phyloP scores from a whole-genome alignment of 2,329 filamentous ascomycete genomes.

The Polytolypa hystricis region DNA sequence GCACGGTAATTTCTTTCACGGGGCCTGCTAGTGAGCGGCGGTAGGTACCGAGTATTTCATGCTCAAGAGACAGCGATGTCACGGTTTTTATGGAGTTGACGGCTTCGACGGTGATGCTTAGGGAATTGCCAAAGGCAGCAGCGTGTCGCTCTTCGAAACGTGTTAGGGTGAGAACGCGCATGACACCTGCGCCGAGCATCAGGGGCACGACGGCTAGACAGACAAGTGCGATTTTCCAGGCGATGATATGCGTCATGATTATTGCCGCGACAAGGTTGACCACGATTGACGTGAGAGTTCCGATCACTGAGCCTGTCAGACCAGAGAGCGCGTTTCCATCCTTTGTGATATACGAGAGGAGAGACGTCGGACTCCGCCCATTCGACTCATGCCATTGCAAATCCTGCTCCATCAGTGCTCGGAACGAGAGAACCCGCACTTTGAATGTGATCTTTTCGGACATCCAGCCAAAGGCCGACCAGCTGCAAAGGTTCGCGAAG shows the following conservation, averaged over 20 bases:
- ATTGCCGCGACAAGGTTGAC: slow-evolving; percentile 60
- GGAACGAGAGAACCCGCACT: slow-evolving; percentile 53
- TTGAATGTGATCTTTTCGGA: slow-evolving; percentile 56
- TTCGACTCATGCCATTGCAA: slow-evolving; percentile 61
- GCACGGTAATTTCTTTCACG: slow-evolving; percentile 38
- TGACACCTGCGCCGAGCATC: slow-evolving; percentile 56
- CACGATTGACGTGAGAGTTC: slow-evolving; percentile 55
- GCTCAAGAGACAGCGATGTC: slow-evolving; percentile 41
- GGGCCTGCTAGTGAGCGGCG: slow-evolving; percentile 35
- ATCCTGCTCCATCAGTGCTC: slow-evolving; percentile 54
- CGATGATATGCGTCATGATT: slow-evolving; percentile 57
- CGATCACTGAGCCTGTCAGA: slow-evolving; percentile 59
- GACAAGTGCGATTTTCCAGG: slow-evolving; percentile 67
- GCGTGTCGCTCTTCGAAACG: slow-evolving; percentile 46
- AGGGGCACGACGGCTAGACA: slow-evolving; percentile 58
- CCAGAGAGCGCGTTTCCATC: slow-evolving; percentile 58
- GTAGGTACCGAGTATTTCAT: slow-evolving; percentile 38
- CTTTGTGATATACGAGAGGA: slow-evolving; percentile 58
- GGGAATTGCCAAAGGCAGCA: slow-evolving; percentile 40
- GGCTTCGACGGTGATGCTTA: slow-evolving; percentile 42
- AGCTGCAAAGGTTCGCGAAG: slow-evolving; percentile 50
- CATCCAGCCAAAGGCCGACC: slow-evolving; percentile 46
- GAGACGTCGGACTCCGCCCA: slow-evolving; percentile 47
- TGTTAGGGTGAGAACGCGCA: slow-evolving; percentile 53
- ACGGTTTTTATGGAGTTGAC: slow-evolving; percentile 43